These are phyloP conservation scores for Bjerkandera adusta DNA, from an alignment of 1,284 basidiomycete genomes.

Conservation along the genomic window DNA sequence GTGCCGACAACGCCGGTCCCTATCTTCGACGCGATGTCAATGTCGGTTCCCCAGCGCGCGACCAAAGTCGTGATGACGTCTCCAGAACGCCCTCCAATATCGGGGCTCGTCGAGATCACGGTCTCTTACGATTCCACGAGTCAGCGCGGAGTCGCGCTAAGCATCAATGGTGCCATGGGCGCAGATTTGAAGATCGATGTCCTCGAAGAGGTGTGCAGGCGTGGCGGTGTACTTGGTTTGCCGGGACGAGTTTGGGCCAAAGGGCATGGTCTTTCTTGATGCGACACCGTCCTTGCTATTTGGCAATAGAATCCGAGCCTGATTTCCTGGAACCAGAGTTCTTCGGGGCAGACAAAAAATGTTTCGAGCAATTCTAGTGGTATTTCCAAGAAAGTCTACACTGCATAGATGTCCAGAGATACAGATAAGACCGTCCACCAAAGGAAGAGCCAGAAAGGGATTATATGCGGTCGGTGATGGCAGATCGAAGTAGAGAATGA, in stretches of 20 bases:
- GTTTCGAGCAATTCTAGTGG: too few species aligned
- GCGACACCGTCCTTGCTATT: too few species aligned
- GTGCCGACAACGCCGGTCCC: conserved; percentile 36
- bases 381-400: too few species aligned
- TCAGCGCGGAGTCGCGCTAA: conserved; percentile 49
- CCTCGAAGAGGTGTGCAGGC: conserved; percentile 47
- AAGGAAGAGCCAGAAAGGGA: too few species aligned
- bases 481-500: too few species aligned
- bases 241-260: conserved; percentile 37
- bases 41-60: conserved; percentile 29
- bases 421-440: too few species aligned
- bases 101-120: conserved; percentile 55
- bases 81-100: conserved; percentile 58
- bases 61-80: conserved; percentile 48
- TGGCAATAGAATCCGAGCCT: too few species aligned
- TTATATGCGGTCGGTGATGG: too few species aligned
- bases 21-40: conserved; percentile 40
- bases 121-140: conserved; percentile 51
- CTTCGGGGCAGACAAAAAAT: too few species aligned
- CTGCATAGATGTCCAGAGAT: too few species aligned
- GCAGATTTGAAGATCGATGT: conserved; percentile 45
- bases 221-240: conserved; percentile 35
- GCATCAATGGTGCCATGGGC: conserved; percentile 56
- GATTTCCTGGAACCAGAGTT: too few species aligned
- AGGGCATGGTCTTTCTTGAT: conserved; percentile 19